These are phyloP conservation scores for Fusarium devonianum DNA, from an alignment of 2,329 filamentous ascomycete genomes.

Conservation along the genomic window DNA sequence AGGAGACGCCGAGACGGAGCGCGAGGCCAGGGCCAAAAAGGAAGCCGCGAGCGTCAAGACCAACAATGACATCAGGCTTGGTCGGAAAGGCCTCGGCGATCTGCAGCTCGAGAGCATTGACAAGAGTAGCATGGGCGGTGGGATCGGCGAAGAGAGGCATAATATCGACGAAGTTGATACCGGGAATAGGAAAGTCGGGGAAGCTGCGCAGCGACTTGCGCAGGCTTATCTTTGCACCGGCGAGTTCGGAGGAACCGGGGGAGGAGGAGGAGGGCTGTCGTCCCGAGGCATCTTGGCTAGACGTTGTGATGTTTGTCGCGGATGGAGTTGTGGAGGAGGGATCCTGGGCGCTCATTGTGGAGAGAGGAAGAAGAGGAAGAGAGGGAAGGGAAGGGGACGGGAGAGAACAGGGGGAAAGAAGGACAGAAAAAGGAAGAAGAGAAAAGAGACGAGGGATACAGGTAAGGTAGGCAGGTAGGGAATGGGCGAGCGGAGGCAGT, in stretches of 20 bases:
- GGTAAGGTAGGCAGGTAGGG: too few species aligned
- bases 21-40: constrained; percentile 92
- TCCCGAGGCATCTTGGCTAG: constrained; percentile 66
- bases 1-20: constrained; percentile 79
- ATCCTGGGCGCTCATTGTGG: constrained; percentile 46
- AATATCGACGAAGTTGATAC: constrained; percentile 98
- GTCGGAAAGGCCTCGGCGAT: constrained; percentile 68
- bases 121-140: constrained; percentile 74
- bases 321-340: constrained; percentile 38
- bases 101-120: constrained; percentile 86
- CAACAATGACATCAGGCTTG: constrained; percentile 88
- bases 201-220: constrained; percentile 80
- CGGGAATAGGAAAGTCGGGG: constrained; percentile 88
- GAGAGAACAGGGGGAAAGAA: constrained; percentile 41
- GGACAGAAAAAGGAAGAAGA: constrained; percentile 42
- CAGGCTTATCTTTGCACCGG: constrained; percentile 75
- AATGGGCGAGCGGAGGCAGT: constrained; percentile 37
- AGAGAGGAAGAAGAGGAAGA: constrained; percentile 38
- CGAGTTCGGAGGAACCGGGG: constrained; percentile 69
- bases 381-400: constrained; percentile 39
- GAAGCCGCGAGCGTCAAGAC: constrained; percentile 93
- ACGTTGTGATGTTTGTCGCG: constrained; percentile 41
- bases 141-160: constrained; percentile 91
- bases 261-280: constrained; percentile 68
- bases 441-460: constrained; percentile 38